Conservation (phyloP, 768 basidiomycete genomes). For the Phanerodontia chrysosporium region DNA sequence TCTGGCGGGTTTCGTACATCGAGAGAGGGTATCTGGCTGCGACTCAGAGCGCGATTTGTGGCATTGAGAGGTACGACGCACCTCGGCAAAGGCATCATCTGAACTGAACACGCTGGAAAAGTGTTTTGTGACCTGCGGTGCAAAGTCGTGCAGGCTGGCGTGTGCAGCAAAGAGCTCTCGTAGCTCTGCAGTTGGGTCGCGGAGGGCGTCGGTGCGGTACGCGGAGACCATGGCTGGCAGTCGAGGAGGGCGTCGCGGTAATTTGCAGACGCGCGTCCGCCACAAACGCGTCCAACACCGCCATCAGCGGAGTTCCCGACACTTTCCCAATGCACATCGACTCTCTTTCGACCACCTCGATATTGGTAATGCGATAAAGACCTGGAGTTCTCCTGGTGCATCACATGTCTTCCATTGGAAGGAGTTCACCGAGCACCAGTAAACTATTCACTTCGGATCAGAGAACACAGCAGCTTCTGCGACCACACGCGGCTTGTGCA, state of each 20-base stretch:
- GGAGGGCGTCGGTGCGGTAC: slow-evolving; percentile 42
- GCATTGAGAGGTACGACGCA: not conserved
- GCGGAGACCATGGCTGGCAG: slow-evolving; percentile 46
- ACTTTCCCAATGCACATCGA: no score
- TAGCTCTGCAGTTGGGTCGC: slow-evolving; percentile 47
- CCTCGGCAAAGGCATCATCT: slow-evolving; percentile 22
- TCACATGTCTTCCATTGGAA: no score
- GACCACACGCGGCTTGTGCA: no score
- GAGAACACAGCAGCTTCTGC: no score
- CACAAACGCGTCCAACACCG: not conserved
- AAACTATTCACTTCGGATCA: no score
- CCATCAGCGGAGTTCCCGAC: no score
- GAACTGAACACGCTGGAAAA: slow-evolving; percentile 27
- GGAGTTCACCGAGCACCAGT: no score
- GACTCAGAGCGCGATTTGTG: not conserved
- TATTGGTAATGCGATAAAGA: no score
- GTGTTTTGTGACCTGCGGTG: slow-evolving; percentile 25
- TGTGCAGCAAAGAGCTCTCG: slow-evolving; percentile 39
- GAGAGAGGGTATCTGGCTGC: slow-evolving; percentile 55
- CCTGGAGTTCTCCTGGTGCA: no score
- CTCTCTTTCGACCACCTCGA: no score
- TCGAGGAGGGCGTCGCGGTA: slow-evolving; percentile 1
- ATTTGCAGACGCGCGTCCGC: slow-evolving; percentile 1
- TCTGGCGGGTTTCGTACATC: slow-evolving; percentile 45
- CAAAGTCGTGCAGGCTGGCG: slow-evolving; percentile 20